A percentile compares a stretch with the other conserved stretches of the same genome.
phyloP scores from a whole-genome alignment of 148 eudicot genomes.

The Persicaria maculosa region DNA sequence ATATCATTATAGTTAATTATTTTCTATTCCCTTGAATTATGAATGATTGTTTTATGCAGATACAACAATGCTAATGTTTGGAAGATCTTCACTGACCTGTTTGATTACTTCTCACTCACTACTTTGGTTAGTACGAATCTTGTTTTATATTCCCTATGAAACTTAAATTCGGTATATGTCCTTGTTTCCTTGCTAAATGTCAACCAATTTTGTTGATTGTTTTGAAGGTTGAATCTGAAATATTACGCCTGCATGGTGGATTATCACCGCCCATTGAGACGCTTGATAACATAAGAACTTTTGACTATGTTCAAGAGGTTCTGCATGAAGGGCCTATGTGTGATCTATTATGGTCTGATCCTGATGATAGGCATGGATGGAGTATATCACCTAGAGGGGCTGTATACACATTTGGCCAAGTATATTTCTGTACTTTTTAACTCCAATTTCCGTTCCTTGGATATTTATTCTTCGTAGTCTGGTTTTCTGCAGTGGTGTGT shows the following conservation, averaged over 20 bases:
- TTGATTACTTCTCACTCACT: slow-evolving; percentile 94
- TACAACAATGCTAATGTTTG: slow-evolving; percentile 97
- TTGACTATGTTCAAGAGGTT: slow-evolving; percentile 98
- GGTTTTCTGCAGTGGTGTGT: not conserved
- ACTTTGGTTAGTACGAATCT: slow-evolving; percentile 62
- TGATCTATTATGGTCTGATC: slow-evolving; percentile 96
- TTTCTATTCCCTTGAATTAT: not conserved
- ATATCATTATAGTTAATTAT: not conserved
- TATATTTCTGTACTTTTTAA: slow-evolving; percentile 20
- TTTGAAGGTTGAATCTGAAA: slow-evolving; percentile 85
- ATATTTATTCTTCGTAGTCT: slow-evolving; percentile 5
- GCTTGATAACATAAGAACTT: slow-evolving; percentile 84
- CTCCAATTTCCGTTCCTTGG: not conserved
- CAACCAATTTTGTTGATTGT: not conserved
- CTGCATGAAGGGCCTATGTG: slow-evolving; percentile 99
- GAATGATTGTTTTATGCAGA: slow-evolving; percentile 29
- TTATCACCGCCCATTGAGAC: slow-evolving; percentile 93
- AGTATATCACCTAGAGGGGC: slow-evolving; percentile 97
- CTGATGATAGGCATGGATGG: slow-evolving; percentile 98
- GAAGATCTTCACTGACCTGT: slow-evolving; percentile 96
- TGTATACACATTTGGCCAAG: slow-evolving; percentile 96
- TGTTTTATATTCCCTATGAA: not conserved
- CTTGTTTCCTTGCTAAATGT: not conserved
- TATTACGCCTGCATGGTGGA: slow-evolving; percentile 95
- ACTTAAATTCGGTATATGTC: not conserved